Conservation (phyloP, 2,329 filamentous ascomycete species). For the Hymenoscyphus infarciens region DNA sequence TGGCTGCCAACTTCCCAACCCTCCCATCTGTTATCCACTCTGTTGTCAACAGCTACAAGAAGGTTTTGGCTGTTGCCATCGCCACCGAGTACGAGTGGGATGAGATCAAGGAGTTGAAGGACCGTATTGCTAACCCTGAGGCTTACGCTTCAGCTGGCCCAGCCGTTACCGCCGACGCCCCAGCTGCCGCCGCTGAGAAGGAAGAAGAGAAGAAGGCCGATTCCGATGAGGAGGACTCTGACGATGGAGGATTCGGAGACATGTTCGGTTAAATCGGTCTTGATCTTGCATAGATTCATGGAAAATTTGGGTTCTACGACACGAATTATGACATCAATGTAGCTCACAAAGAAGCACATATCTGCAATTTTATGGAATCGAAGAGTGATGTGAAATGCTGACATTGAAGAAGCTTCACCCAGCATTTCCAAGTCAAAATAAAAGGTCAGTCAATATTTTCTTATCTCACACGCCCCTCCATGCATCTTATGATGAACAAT, state of each 20-base stretch:
- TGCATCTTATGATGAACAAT: slow-evolving; percentile 36
- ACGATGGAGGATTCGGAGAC: slow-evolving; percentile 67
- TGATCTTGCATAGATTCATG: slow-evolving; percentile 25
- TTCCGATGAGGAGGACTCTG: slow-evolving; percentile 62
- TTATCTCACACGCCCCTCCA: slow-evolving; percentile 15
- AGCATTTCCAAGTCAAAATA: slow-evolving; percentile 2
- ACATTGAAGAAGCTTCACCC: neutral
- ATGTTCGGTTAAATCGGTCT: slow-evolving; percentile 61
- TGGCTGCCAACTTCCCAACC: slow-evolving; percentile 93
- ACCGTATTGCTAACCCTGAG: slow-evolving; percentile 98
- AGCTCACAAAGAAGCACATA: slow-evolving; percentile 24
- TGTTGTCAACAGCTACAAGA: slow-evolving; percentile 97
- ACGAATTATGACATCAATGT: slow-evolving; percentile 28
- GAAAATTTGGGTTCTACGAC: slow-evolving; percentile 21
- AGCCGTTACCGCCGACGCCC: slow-evolving; percentile 53
- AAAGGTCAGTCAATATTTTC: slow-evolving; percentile 27
- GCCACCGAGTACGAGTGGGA: slow-evolving; percentile 91
- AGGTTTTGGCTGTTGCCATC: slow-evolving; percentile 82
- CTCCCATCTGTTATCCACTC: slow-evolving; percentile 96
- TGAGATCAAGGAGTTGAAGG: slow-evolving; percentile 96
- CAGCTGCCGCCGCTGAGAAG: slow-evolving; percentile 48
- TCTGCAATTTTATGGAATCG: slow-evolving; percentile 12
- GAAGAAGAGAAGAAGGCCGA: slow-evolving; percentile 63
- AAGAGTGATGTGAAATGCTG: slow-evolving; percentile 17
- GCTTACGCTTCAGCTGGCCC: slow-evolving; percentile 86